Conservation (phyloP, 176 grass and related monocot genomes). For the Themeda triandra region DNA sequence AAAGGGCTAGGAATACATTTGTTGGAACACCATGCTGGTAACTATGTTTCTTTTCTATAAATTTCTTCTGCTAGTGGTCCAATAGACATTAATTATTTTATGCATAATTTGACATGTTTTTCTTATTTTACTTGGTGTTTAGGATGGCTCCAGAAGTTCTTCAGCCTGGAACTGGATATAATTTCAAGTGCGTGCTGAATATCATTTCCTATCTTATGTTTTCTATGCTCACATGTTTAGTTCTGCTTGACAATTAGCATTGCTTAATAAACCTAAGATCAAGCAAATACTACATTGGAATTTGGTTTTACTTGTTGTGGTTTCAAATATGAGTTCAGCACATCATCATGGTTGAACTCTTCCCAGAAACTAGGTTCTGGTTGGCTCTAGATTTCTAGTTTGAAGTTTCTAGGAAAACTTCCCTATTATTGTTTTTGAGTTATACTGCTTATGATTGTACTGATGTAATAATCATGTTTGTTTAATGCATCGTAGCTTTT, state of each 20-base stretch:
- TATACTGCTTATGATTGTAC: neutral
- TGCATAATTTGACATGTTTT: slow-evolving; percentile 11
- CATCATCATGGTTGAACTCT: neutral
- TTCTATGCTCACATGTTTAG: neutral
- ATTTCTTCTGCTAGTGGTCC: neutral
- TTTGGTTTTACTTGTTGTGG: neutral
- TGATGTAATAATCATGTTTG: neutral
- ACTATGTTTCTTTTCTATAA: neutral
- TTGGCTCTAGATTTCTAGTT: neutral
- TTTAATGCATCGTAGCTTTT: neutral
- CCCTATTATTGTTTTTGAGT: neutral
- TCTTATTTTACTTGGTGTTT: slow-evolving; percentile 23
- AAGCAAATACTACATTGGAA: neutral
- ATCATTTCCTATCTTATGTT: neutral
- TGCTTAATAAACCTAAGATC: neutral
- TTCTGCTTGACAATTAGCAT: neutral
- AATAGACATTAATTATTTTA: neutral
- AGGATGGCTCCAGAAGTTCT: slow-evolving; percentile 99
- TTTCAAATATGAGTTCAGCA: neutral
- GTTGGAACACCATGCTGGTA: slow-evolving; percentile 99
- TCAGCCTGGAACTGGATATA: slow-evolving; percentile 89
- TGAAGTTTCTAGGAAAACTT: neutral
- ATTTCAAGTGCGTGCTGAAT: slow-evolving; percentile 86
- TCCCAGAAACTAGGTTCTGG: neutral
- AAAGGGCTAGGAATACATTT: slow-evolving; percentile 95